Evolutionary conservation across 129 eudicot genomes (phyloP).

Genomic region (Lonicera japonica): DNA sequence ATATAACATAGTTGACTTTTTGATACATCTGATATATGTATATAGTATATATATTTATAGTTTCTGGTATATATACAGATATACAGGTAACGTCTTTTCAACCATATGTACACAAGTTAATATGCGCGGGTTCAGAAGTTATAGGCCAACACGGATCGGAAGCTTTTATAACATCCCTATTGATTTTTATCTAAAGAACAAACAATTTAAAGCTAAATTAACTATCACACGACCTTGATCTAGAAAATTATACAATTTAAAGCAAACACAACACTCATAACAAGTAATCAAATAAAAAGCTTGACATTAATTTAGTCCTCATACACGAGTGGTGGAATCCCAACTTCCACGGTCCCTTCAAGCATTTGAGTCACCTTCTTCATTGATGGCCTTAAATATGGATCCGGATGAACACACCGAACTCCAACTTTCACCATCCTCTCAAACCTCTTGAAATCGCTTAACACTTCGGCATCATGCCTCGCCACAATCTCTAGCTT

Average conservation of each 20-base stretch:
- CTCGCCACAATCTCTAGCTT: constrained; percentile 12
- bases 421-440: constrained; percentile 3
- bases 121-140: no score
- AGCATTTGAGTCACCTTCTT: constrained; percentile 12
- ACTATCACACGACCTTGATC: background rate
- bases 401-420: constrained; percentile 11
- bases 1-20: no score
- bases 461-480: constrained; percentile 9
- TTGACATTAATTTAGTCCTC: background rate
- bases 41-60: no score
- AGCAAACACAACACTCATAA: background rate
- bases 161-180: no score
- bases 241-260: no score
- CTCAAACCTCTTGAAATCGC: constrained; percentile 11
- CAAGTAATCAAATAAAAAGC: background rate
- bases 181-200: no score
- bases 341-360: constrained; percentile 8
- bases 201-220: no score
- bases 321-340: constrained; percentile 14
- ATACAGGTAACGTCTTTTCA: no score
- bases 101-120: no score
- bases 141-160: no score
- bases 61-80: no score
- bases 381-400: constrained; percentile 12
- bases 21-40: no score